phyloP scores from a whole-genome alignment of 768 basidiomycete genomes.

The Lentinula lateritia region DNA sequence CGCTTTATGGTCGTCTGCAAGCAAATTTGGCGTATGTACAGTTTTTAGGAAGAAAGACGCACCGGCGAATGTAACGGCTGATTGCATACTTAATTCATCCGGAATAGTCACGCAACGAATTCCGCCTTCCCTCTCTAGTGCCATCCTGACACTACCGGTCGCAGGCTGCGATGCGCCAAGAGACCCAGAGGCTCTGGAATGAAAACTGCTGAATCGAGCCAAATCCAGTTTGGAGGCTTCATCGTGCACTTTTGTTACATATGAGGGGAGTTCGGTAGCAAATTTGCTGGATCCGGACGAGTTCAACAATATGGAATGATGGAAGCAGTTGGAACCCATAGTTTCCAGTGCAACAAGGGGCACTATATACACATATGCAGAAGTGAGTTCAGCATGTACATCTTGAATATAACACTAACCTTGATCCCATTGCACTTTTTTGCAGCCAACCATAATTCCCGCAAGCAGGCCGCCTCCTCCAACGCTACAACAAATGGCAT shows the following conservation, averaged over 20 bases:
- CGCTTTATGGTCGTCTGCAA: slow-evolving; percentile 69
- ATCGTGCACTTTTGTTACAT: slow-evolving; percentile 37
- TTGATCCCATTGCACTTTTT: slow-evolving; percentile 58
- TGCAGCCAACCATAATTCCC: slow-evolving; percentile 67
- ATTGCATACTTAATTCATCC: slow-evolving; percentile 66
- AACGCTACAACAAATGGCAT: slow-evolving; percentile 73
- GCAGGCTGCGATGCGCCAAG: slow-evolving; percentile 67
- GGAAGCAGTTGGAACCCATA: slow-evolving; percentile 69
- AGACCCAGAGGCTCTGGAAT: slow-evolving; percentile 62
- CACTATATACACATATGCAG: slow-evolving; percentile 29
- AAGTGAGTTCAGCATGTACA: background rate
- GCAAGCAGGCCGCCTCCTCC: slow-evolving; percentile 72
- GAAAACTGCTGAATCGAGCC: slow-evolving; percentile 52
- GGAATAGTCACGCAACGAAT: slow-evolving; percentile 57
- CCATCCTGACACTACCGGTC: slow-evolving; percentile 57
- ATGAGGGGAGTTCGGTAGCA: slow-evolving; percentile 29
- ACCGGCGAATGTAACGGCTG: slow-evolving; percentile 56
- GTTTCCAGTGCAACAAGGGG: slow-evolving; percentile 67
- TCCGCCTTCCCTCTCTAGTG: slow-evolving; percentile 51
- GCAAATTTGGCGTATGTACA: background rate
- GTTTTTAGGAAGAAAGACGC: slow-evolving; percentile 13
- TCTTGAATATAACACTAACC: slow-evolving; percentile 33
- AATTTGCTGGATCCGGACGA: slow-evolving; percentile 25
- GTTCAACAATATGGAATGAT: slow-evolving; percentile 63
- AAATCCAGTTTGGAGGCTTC: slow-evolving; percentile 41